These are phyloP conservation scores for Apiospora aurea DNA, from an alignment of 2,329 filamentous ascomycete species.

Conservation along the genomic window DNA sequence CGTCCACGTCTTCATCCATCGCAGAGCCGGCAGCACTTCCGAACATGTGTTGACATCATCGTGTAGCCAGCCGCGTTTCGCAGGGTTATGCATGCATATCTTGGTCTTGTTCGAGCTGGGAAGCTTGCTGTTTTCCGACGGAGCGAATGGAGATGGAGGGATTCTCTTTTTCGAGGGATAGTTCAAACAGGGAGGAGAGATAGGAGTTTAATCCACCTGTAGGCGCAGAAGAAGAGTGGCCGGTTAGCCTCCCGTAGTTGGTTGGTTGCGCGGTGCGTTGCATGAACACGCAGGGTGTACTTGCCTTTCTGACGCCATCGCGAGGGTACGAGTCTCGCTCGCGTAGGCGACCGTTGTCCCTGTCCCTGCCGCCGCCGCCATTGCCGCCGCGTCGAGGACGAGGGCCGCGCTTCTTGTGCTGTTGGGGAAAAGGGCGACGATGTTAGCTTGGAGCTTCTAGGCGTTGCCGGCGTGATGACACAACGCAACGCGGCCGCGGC, in stretches of 20 bases:
- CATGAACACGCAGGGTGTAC: not conserved
- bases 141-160: conserved; percentile 44
- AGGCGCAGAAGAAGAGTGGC: not conserved
- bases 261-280: not conserved
- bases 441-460: conserved; percentile 26
- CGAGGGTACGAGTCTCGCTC: conserved; percentile 66
- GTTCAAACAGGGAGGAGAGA: conserved; percentile 39
- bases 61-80: not conserved
- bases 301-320: conserved; percentile 87
- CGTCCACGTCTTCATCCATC: conserved; percentile 41
- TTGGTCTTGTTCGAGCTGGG: conserved; percentile 36
- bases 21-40: conserved; percentile 28
- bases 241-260: conserved; percentile 34
- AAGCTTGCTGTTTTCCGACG: conserved; percentile 40
- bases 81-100: not conserved
- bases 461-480: not conserved
- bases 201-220: conserved; percentile 45
- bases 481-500: not conserved
- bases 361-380: conserved; percentile 20
- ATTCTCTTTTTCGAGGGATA: conserved; percentile 39
- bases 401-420: conserved; percentile 38
- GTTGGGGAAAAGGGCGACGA: not conserved
- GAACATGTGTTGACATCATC: conserved; percentile 1
- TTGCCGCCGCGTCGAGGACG: conserved; percentile 36
- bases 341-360: conserved; percentile 28